These are phyloP conservation scores for Phytophthora gonapodyides DNA, from an alignment of 352 stramenopile genomes.

Conservation along the genomic window DNA sequence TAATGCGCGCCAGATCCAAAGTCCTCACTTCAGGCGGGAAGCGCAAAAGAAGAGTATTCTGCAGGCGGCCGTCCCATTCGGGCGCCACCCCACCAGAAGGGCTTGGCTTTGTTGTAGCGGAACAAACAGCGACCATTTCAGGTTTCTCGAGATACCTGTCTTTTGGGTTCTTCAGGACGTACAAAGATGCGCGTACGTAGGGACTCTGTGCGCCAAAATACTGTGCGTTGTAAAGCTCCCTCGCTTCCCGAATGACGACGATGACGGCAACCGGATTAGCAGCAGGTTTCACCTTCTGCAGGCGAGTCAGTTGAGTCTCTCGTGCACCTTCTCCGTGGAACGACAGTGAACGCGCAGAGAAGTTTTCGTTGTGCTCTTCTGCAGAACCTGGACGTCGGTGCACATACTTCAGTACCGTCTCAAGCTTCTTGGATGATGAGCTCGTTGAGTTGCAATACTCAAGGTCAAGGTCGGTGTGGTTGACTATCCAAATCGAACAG, in stretches of 20 bases:
- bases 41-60: conserved; percentile 80
- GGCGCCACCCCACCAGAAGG: conserved; percentile 74
- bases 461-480: conserved; percentile 82
- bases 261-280: conserved; percentile 82
- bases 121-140: conserved; percentile 79
- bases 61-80: conserved; percentile 73
- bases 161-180: conserved; percentile 81
- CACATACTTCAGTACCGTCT: conserved; percentile 76
- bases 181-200: conserved; percentile 83
- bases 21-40: conserved; percentile 65
- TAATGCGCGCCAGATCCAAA: conserved; percentile 74
- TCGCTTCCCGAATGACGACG: conserved; percentile 78
- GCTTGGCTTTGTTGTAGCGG: conserved; percentile 76
- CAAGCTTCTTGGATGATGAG: conserved; percentile 70
- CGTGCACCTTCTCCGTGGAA: conserved; percentile 53
- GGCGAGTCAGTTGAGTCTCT: conserved; percentile 57
- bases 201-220: conserved; percentile 87
- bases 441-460: conserved; percentile 88
- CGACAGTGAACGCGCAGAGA: conserved; percentile 66
- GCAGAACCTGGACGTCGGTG: conserved; percentile 52
- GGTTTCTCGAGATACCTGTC: conserved; percentile 78
- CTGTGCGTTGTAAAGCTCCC: conserved; percentile 84
- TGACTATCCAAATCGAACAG: conserved; percentile 89
- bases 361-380: conserved; percentile 61
- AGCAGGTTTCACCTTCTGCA: conserved; percentile 82